Conservation (phyloP, 2,329 filamentous ascomycete species). For the Monosporascus sp. region DNA sequence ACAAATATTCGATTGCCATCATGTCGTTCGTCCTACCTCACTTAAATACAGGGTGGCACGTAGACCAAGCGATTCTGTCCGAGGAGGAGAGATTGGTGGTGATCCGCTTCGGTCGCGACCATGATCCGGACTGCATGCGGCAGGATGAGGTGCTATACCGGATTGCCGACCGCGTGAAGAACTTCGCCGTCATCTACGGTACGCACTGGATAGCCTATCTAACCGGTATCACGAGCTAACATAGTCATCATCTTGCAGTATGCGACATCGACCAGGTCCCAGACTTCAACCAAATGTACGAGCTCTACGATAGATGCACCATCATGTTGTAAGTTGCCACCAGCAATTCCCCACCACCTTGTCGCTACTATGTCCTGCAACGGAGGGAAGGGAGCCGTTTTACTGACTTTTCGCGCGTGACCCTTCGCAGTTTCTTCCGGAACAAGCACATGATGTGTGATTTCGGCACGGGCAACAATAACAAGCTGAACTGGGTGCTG, state of each 20-base stretch:
- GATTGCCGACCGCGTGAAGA: slow-evolving; percentile 90
- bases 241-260: slow-evolving; percentile 31
- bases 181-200: slow-evolving; percentile 80
- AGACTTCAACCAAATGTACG: slow-evolving; percentile 96
- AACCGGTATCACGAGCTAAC: too few species aligned
- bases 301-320: slow-evolving; percentile 84
- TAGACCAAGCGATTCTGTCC: slow-evolving; percentile 85
- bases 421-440: slow-evolving; percentile 62
- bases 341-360: too few species aligned
- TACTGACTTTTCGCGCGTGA: slow-evolving; percentile 15
- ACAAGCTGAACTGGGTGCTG: slow-evolving; percentile 93
- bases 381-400: background rate
- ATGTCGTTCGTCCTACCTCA: slow-evolving; percentile 83
- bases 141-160: slow-evolving; percentile 92
- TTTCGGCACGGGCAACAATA: slow-evolving; percentile 97
- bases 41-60: slow-evolving; percentile 90
- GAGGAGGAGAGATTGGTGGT: slow-evolving; percentile 92
- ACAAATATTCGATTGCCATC: too few species aligned
- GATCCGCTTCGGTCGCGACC: slow-evolving; percentile 88
- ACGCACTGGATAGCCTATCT: too few species aligned
- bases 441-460: slow-evolving; percentile 99
- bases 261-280: slow-evolving; percentile 89
- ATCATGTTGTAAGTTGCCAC: slow-evolving; percentile 76
- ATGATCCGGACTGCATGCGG: slow-evolving; percentile 66
- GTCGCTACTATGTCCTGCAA: too few species aligned